Evolutionary conservation across 768 basidiomycete genomes (phyloP).

Genomic region (Gymnopilus junonius): DNA sequence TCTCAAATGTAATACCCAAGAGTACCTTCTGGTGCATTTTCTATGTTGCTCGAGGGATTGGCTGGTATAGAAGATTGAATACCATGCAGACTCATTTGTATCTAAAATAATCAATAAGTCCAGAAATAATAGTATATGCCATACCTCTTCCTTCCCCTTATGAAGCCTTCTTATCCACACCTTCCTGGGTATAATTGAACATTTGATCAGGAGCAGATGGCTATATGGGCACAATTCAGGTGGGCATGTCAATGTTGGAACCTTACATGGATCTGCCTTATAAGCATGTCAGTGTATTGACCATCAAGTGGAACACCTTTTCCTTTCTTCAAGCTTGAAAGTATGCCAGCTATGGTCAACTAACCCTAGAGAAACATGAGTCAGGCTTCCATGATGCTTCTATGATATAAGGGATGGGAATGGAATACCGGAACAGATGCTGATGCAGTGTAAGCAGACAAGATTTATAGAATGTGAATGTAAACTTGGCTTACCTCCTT

Average conservation of each 20-base stretch:
- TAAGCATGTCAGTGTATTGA: slow-evolving; percentile 13
- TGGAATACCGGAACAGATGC: slow-evolving; percentile 22
- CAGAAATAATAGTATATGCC: not conserved
- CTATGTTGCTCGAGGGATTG: not conserved
- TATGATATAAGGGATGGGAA: not conserved
- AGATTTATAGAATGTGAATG: not conserved
- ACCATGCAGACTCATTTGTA: not conserved
- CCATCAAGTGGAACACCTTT: slow-evolving; percentile 8
- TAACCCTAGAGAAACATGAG: slow-evolving; percentile 9
- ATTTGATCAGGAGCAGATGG: slow-evolving; percentile 3
- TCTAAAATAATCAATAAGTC: not conserved
- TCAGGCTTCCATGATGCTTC: no score
- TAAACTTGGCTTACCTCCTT: slow-evolving; percentile 24
- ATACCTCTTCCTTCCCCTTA: not conserved
- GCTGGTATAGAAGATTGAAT: not conserved
- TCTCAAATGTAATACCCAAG: not conserved
- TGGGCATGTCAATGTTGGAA: not conserved
- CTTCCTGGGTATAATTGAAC: slow-evolving; percentile 3
- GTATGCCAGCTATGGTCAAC: slow-evolving; percentile 7
- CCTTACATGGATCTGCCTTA: slow-evolving; percentile 2
- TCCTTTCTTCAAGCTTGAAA: slow-evolving; percentile 19
- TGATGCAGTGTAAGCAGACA: not conserved
- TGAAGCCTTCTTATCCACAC: not conserved
- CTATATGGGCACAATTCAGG: not conserved
- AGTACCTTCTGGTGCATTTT: not conserved